A percentile compares a stretch with the other conserved stretches of the same genome.
phyloP scores from a whole-genome alignment of 176 grass and related monocot species.

The Elymus sibiricus region DNA sequence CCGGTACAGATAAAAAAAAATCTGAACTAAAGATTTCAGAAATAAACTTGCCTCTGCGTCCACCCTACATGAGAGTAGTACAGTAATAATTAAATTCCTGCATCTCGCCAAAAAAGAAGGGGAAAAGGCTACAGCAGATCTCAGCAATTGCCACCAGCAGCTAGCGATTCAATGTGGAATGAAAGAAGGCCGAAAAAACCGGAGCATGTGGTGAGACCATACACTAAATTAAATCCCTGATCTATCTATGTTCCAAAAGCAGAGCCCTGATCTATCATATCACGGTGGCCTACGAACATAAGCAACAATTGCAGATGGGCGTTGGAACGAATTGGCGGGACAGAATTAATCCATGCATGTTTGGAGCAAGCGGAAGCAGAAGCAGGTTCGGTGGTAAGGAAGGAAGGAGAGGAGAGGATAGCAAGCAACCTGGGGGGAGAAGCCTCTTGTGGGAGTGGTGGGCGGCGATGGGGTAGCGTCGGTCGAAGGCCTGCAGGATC shows the following conservation, averaged over 20 bases:
- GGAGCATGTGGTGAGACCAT: conserved; percentile 2
- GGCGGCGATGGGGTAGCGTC: conserved; percentile 52
- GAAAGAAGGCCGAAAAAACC: neutral
- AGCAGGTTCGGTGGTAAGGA: no score
- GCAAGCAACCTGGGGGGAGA: conserved; percentile 30
- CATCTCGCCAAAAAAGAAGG: neutral
- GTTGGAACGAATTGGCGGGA: no score
- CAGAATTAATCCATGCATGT: no score
- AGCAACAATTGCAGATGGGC: no score
- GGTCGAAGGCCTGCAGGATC: conserved; percentile 87
- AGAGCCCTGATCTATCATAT: neutral
- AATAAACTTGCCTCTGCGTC: neutral
- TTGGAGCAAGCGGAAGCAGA: no score
- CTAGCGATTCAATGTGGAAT: conserved; percentile 29
- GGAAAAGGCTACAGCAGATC: neutral
- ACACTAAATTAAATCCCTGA: neutral
- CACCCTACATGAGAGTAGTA: neutral
- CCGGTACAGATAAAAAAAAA: neutral
- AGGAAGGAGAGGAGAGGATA: neutral
- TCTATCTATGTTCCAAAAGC: neutral
- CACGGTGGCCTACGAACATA: neutral
- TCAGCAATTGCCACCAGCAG: neutral
- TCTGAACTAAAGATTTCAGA: conserved; percentile 11
- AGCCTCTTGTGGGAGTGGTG: conserved; percentile 35
- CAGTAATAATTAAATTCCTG: neutral